phyloP scores from a whole-genome alignment of 1,284 basidiomycete genomes.

The Tilletia horrida region DNA sequence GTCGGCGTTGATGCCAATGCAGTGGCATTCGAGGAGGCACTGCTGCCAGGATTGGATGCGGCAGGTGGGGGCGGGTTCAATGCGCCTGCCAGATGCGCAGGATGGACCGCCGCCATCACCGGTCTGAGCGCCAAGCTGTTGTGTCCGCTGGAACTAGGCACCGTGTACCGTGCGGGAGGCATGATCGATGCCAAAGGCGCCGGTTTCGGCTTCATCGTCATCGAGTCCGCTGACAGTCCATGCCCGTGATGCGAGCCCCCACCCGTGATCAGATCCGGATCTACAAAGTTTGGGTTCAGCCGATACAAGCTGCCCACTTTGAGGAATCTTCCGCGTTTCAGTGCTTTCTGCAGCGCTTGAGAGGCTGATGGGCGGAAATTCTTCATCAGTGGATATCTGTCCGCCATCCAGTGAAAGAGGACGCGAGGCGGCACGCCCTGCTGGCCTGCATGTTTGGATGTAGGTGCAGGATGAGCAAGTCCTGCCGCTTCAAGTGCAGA shows the following conservation, averaged over 20 bases:
- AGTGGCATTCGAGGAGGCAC: too few species aligned
- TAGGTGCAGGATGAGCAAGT: conserved; percentile 25
- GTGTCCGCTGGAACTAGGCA: not conserved
- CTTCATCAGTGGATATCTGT: conserved; percentile 47
- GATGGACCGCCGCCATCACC: conserved; percentile 11
- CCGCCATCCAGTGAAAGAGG: conserved; percentile 49
- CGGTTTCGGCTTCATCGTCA: too few species aligned
- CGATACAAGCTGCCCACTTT: conserved; percentile 49
- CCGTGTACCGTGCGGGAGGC: conserved; percentile 1
- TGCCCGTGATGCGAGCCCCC: too few species aligned
- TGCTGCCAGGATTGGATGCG: too few species aligned
- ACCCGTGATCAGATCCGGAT: conserved; percentile 29
- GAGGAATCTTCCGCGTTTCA: conserved; percentile 48
- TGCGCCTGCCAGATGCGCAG: conserved; percentile 3
- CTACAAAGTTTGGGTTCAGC: conserved; percentile 47
- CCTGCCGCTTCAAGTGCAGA: conserved; percentile 32
- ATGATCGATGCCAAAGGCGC: not conserved
- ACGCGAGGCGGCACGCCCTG: conserved; percentile 33
- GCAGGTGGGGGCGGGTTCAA: too few species aligned
- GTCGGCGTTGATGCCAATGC: too few species aligned
- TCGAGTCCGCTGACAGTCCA: too few species aligned
- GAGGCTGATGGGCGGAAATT: conserved; percentile 53
- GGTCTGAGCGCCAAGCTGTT: conserved; percentile 4
- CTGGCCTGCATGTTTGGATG: conserved; percentile 16
- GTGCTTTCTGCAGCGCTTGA: conserved; percentile 51